Percentiles rank a stretch among this genome's conserved stretches.
These are phyloP conservation scores for Atalantia buxifolia DNA, from an alignment of 345 rosid genomes.

Conservation along the genomic window DNA sequence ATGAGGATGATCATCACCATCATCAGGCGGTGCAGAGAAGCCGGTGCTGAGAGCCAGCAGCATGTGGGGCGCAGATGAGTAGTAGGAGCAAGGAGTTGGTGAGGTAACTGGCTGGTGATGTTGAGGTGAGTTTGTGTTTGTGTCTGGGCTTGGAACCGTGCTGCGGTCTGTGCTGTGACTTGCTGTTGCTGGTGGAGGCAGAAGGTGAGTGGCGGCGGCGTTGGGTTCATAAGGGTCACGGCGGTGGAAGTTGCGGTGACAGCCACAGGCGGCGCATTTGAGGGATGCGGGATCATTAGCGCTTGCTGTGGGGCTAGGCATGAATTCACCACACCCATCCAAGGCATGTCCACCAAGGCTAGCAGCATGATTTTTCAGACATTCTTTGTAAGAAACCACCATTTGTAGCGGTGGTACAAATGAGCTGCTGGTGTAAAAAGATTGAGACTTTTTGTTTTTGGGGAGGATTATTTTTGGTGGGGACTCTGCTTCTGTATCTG, in stretches of 20 bases:
- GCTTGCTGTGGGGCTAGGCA: conserved; percentile 39
- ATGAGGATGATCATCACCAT: conserved; percentile 24
- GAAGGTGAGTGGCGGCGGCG: conserved; percentile 19
- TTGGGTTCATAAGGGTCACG: conserved; percentile 38
- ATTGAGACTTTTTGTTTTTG: conserved; percentile 4
- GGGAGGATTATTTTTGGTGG: conserved; percentile 1
- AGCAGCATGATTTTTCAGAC: conserved; percentile 82
- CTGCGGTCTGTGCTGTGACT: conserved; percentile 35
- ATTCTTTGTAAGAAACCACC: conserved; percentile 71
- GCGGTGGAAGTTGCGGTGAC: conserved; percentile 95
- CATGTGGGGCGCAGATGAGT: conserved; percentile 62
- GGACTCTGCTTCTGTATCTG: conserved; percentile 16
- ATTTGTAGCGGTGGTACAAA: conserved; percentile 11
- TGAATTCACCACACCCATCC: conserved; percentile 89
- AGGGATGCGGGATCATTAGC: conserved; percentile 48
- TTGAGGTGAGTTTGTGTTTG: conserved; percentile 34
- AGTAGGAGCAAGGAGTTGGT: conserved; percentile 58
- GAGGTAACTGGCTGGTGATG: conserved; percentile 39
- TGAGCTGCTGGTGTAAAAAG: not conserved
- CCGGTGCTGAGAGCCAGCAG: conserved; percentile 51
- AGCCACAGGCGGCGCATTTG: conserved; percentile 82
- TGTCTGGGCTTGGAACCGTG: conserved; percentile 27
- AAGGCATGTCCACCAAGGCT: conserved; percentile 68
- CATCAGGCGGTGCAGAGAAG: conserved; percentile 31
- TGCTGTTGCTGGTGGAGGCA: not conserved